A percentile compares a stretch with the other conserved stretches of the same genome.
phyloP scores from a whole-genome alignment of 2,329 filamentous ascomycete species.

The Colletotrichum shisoi region DNA sequence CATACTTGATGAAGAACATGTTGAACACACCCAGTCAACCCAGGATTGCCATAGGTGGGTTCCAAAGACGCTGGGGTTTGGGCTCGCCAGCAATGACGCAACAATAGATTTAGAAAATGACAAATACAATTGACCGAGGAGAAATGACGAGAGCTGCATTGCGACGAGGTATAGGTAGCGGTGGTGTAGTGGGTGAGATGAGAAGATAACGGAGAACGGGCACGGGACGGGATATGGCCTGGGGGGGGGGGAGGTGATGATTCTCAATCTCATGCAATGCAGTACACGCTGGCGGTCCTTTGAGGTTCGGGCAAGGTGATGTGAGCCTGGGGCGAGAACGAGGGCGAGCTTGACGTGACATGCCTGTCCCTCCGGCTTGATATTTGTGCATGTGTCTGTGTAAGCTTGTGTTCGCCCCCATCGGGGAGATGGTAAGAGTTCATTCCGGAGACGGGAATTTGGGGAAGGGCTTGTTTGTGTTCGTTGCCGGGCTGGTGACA shows the following conservation, averaged over 20 bases:
- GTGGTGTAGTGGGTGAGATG: neutral
- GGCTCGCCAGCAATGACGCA: neutral
- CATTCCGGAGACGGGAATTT: neutral
- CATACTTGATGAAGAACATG: too few relatives aligned
- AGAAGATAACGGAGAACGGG: neutral
- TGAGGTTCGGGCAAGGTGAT: conserved; percentile 3
- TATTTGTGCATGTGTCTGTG: neutral
- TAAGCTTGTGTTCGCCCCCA: neutral
- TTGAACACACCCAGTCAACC: neutral
- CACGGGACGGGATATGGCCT: conserved; percentile 4
- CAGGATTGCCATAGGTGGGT: neutral
- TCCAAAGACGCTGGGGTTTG: too few relatives aligned
- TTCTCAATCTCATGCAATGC: conserved; percentile 36
- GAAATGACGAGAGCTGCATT: neutral
- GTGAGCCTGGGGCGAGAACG: neutral
- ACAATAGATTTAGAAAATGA: neutral
- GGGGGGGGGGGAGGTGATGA: neutral
- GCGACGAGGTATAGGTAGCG: neutral
- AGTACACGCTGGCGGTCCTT: conserved; percentile 37
- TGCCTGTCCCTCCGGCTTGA: conserved; percentile 13
- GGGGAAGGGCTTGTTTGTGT: neutral
- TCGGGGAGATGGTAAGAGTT: neutral
- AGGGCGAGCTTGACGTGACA: conserved; percentile 14
- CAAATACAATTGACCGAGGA: neutral
- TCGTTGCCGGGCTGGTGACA: neutral